These are phyloP conservation scores for Trametes punicea DNA, from an alignment of 768 basidiomycete genomes.

Conservation along the genomic window DNA sequence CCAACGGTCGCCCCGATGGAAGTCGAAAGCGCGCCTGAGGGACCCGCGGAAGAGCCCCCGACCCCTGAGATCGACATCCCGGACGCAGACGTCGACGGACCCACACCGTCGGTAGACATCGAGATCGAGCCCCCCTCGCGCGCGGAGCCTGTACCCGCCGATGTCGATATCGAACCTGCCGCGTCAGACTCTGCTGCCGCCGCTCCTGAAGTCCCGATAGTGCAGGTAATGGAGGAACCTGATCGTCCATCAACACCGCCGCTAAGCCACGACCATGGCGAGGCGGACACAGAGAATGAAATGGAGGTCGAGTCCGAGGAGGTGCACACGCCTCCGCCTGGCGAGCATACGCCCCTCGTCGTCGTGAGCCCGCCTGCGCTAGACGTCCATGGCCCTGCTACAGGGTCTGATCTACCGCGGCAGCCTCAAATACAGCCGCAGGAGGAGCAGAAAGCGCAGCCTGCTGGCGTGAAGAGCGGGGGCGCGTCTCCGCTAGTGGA, in stretches of 20 bases:
- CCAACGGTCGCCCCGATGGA: neutral
- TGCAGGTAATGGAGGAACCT: neutral
- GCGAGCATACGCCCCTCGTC: slow-evolving; percentile 7
- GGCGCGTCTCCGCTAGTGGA: neutral
- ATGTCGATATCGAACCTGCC: neutral
- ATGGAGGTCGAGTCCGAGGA: slow-evolving; percentile 19
- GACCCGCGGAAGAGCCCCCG: neutral
- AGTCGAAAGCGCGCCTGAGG: neutral
- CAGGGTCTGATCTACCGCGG: neutral
- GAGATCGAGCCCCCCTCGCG: slow-evolving; percentile 13
- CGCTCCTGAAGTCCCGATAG: neutral
- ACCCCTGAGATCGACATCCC: slow-evolving; percentile 20
- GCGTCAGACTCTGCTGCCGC: neutral
- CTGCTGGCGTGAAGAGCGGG: neutral
- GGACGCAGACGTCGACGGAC: neutral
- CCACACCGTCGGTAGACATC: slow-evolving; percentile 2
- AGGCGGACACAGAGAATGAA: slow-evolving; percentile 2
- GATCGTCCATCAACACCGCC: slow-evolving; percentile 5
- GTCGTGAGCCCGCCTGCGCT: neutral
- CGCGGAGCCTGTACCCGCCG: slow-evolving; percentile 7
- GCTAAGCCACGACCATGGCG: slow-evolving; percentile 3
- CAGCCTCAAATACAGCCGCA: neutral
- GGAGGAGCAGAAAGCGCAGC: neutral
- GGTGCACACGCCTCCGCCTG: slow-evolving; percentile 11
- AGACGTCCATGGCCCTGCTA: neutral